These are phyloP conservation scores for Rhizophlyctis rosea DNA, from an alignment of 192 early-diverging fungal species.

Conservation along the genomic window DNA sequence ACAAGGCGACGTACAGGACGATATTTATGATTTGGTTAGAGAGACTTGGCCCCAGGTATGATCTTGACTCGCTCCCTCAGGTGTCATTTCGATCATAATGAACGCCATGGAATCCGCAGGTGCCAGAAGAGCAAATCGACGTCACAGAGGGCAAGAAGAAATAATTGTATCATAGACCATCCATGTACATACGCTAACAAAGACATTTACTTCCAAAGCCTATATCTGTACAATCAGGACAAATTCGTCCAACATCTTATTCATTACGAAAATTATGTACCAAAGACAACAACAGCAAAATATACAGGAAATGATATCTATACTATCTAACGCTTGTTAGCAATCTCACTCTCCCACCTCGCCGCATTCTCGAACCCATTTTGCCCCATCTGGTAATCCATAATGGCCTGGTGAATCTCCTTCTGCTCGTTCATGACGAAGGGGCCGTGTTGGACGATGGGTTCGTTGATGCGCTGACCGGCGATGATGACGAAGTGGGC, in stretches of 20 bases:
- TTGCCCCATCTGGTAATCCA: constrained; percentile 55
- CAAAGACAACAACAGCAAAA: too few relatives aligned
- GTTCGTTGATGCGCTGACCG: constrained; percentile 55
- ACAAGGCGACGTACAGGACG: constrained; percentile 91
- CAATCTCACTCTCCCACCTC: constrained; percentile 43
- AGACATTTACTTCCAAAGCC: too few relatives aligned
- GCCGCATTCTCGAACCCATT: constrained; percentile 72
- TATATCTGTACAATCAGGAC: too few relatives aligned
- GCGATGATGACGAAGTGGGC: constrained; percentile 61
- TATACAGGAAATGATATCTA: too few relatives aligned
- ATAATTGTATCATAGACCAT: too few relatives aligned
- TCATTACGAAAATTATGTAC: too few relatives aligned
- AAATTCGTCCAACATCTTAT: too few relatives aligned
- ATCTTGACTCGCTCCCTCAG: neutral
- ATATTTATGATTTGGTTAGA: constrained; percentile 77
- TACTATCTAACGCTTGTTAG: too few relatives aligned
- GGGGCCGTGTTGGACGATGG: constrained; percentile 60
- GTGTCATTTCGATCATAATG: neutral
- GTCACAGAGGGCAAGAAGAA: constrained; percentile 74
- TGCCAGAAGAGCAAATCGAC: constrained; percentile 76
- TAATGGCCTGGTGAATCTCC: constrained; percentile 51
- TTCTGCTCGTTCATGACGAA: constrained; percentile 66
- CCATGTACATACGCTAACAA: too few relatives aligned
- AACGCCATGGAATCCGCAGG: constrained; percentile 32
- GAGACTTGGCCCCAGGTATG: constrained; percentile 68